Conservation (phyloP, 2,329 filamentous ascomycete genomes). For the Bipolaris oryzae region DNA sequence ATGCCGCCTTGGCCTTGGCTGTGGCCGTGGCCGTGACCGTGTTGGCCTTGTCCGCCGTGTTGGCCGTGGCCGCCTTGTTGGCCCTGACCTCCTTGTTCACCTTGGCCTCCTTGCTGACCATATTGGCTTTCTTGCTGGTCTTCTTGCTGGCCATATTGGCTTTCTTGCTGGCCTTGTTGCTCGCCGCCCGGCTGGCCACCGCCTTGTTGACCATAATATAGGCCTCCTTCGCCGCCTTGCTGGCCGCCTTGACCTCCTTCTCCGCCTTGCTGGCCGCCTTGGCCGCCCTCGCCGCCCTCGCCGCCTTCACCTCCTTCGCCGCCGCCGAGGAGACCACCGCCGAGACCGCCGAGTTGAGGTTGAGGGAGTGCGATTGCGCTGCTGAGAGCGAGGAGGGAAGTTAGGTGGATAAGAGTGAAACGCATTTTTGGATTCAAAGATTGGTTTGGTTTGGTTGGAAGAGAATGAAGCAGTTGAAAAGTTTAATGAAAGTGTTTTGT, state of each 20-base stretch:
- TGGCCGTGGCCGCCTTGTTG: not conserved
- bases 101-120: no score
- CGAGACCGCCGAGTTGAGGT: conserved; percentile 10
- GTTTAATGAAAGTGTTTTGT: not conserved
- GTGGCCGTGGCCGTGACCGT: not conserved
- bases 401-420: conserved; percentile 17
- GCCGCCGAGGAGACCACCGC: not conserved
- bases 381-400: conserved; percentile 19
- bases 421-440: conserved; percentile 11
- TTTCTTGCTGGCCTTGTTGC: no score
- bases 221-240: no score
- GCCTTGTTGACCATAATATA: no score
- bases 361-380: conserved; percentile 18
- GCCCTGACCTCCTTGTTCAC: not conserved
- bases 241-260: not conserved
- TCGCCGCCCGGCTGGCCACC: no score
- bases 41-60: not conserved
- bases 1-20: conserved; percentile 6
- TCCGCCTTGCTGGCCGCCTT: not conserved
- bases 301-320: not conserved
- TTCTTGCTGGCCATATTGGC: not conserved
- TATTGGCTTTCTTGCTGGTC: no score
- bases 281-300: not conserved
- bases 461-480: not conserved
- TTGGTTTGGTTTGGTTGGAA: not conserved